These are phyloP conservation scores for Zygosaccharomyces pseudobailii DNA, from an alignment of 1,139 yeast genomes.

Conservation along the genomic window DNA sequence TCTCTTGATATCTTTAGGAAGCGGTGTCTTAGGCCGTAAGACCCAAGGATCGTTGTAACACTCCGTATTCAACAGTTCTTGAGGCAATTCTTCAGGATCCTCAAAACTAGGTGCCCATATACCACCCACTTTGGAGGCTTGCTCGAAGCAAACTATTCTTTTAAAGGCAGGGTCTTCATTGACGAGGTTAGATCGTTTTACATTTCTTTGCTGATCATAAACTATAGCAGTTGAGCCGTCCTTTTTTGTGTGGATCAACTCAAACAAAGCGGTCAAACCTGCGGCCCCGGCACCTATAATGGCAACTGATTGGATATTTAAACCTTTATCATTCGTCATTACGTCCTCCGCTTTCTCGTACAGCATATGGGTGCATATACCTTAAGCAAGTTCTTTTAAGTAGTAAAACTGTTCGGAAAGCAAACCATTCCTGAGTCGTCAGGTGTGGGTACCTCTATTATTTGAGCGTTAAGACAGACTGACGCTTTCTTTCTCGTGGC, in stretches of 20 bases:
- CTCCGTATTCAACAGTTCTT: constrained; percentile 19
- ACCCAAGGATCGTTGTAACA: constrained; percentile 24
- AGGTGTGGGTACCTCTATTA: no score
- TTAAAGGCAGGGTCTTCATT: constrained; percentile 15
- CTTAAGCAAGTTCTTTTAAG: neutral
- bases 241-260: constrained; percentile 32
- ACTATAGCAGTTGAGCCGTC: constrained; percentile 30
- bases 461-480: neutral
- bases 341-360: neutral
- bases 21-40: constrained; percentile 19
- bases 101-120: constrained; percentile 35
- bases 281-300: constrained; percentile 41
- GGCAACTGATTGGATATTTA: constrained; percentile 31
- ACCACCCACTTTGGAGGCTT: constrained; percentile 36
- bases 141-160: constrained; percentile 38
- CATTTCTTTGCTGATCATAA: constrained; percentile 12
- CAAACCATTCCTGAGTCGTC: neutral
- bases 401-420: neutral
- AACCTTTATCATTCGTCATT: constrained; percentile 5
- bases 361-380: neutral
- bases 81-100: constrained; percentile 19
- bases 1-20: constrained; percentile 14
- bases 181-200: constrained; percentile 7
- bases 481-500: neutral
- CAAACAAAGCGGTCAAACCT: constrained; percentile 36